Evolutionary conservation across 495 filamentous ascomycete genomes (phyloP).

Genomic region (Cercophora scortea): DNA sequence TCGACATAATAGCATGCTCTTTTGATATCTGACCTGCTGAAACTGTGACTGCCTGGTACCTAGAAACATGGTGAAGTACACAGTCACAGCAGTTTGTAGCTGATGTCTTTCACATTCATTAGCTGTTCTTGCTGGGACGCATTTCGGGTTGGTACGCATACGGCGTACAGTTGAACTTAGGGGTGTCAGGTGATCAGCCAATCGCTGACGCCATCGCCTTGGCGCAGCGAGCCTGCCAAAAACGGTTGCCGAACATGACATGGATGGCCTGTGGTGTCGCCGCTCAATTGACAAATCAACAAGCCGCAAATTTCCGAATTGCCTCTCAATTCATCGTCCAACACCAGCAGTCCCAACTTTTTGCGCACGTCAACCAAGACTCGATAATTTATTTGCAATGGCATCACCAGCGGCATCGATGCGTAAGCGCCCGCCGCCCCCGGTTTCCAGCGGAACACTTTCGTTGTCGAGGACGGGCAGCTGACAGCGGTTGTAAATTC

Average conservation of each 20-base stretch:
- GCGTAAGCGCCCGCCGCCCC: constrained; percentile 19
- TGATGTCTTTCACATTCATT: too few species aligned
- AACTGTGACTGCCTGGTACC: too few species aligned
- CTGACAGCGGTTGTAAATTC: neutral
- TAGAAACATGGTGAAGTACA: too few species aligned
- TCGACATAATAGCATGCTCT: too few species aligned
- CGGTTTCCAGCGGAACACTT: too few species aligned
- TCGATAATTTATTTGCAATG: constrained; percentile 12
- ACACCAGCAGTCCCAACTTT: neutral
- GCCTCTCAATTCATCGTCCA: neutral
- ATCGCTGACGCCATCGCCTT: constrained; percentile 16
- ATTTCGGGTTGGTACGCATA: too few species aligned
- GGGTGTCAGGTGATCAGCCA: constrained; percentile 17
- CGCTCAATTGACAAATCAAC: constrained; percentile 19
- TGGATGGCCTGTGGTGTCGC: too few species aligned
- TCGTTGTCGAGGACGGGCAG: neutral
- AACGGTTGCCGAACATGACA: neutral
- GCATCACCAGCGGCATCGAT: constrained; percentile 22
- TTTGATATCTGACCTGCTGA: too few species aligned
- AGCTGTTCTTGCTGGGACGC: too few species aligned
- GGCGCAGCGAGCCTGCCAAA: constrained; percentile 2
- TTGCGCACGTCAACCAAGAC: neutral
- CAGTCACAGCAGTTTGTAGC: too few species aligned
- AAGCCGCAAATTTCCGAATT: neutral
- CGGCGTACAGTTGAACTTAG: neutral